These are phyloP conservation scores for Dryas drummondii DNA, from an alignment of 306 rosid genomes.

Conservation along the genomic window DNA sequence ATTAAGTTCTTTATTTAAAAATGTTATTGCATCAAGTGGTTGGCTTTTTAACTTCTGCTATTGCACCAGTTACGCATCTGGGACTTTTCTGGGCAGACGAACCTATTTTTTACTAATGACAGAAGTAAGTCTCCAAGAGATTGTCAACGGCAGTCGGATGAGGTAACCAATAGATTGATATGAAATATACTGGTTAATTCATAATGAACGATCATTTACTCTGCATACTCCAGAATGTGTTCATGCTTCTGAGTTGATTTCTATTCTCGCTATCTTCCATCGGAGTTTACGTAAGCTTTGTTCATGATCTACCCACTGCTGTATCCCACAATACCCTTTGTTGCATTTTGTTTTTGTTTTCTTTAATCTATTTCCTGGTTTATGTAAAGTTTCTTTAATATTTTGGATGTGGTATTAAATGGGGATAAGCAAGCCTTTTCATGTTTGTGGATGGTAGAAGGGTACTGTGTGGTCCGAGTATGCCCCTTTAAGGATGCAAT, in stretches of 20 bases:
- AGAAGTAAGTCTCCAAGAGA: constrained; percentile 47
- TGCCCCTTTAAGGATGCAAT: no score
- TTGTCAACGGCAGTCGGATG: constrained; percentile 70
- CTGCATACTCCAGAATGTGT: not conserved
- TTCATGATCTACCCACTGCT: not conserved
- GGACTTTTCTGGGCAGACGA: constrained; percentile 88
- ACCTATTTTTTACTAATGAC: constrained; percentile 46
- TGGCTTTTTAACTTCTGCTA: constrained; percentile 26
- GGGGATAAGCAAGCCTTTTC: not conserved
- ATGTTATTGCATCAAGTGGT: constrained; percentile 28
- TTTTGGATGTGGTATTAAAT: not conserved
- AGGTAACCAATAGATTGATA: constrained; percentile 45
- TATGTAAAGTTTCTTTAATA: not conserved
- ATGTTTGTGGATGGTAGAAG: no score
- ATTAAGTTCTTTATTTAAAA: constrained; percentile 24
- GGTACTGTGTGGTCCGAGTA: no score
- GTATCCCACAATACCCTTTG: not conserved
- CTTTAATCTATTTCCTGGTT: not conserved
- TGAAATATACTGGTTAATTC: not conserved
- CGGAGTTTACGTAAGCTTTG: not conserved
- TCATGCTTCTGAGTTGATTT: not conserved
- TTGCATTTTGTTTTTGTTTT: not conserved
- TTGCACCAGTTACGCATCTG: constrained; percentile 77
- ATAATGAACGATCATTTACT: not conserved
- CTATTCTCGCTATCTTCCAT: not conserved